Evolutionary conservation across 108 stramenopile genomes (phyloP).

Genomic region (Cylindrotheca fusiformis): DNA sequence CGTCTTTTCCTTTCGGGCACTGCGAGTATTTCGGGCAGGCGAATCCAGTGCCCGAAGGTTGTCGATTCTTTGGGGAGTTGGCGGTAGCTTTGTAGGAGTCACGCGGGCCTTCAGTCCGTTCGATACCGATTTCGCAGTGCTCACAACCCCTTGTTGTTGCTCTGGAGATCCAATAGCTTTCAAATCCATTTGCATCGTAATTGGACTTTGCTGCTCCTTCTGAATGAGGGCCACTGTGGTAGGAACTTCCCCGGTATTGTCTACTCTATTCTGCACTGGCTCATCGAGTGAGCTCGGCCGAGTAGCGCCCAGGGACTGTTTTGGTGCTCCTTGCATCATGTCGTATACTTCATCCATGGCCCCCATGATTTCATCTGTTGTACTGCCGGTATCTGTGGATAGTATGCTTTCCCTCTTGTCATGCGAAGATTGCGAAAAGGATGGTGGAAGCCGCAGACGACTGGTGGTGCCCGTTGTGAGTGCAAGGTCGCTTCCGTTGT

Average conservation of each 20-base stretch:
- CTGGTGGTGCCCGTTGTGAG: not conserved
- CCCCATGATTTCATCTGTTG: conserved; percentile 5
- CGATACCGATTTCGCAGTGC: no score
- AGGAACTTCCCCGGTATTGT: not conserved
- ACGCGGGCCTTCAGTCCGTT: not conserved
- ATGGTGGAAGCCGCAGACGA: conserved; percentile 13
- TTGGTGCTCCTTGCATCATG: not conserved
- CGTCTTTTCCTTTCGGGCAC: conserved; percentile 11
- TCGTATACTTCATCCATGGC: conserved; percentile 6
- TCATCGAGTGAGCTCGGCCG: not conserved
- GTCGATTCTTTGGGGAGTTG: conserved; percentile 26
- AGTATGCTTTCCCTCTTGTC: not conserved
- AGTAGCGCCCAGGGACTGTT: not conserved
- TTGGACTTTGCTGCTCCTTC: not conserved
- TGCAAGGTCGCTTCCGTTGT: conserved; percentile 1
- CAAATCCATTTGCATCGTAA: no score
- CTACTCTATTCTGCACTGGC: conserved; percentile 1
- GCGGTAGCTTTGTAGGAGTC: conserved; percentile 39
- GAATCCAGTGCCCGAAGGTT: conserved; percentile 45
- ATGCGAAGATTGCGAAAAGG: not conserved
- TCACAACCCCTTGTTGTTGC: no score
- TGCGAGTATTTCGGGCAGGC: conserved; percentile 64
- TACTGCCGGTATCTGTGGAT: not conserved
- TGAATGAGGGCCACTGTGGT: not conserved
- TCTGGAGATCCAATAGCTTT: no score